phyloP scores from a whole-genome alignment of 805 yeast genomes.

The Kodamaea nitidulidarum region DNA sequence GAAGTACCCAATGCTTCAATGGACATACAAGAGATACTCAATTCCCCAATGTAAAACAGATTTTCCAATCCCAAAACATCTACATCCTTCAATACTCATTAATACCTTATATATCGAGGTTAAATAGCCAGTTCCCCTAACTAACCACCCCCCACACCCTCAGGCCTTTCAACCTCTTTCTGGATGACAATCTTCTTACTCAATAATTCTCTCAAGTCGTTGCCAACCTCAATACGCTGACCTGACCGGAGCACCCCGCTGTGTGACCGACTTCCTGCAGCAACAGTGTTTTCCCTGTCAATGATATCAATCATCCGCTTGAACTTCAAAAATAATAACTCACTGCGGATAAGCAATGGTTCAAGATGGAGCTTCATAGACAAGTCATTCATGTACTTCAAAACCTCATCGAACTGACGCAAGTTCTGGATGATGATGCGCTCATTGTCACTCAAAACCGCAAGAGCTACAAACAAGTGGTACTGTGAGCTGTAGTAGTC shows the following conservation, averaged over 20 bases:
- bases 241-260: slow-evolving; percentile 5
- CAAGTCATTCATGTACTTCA: slow-evolving; percentile 88
- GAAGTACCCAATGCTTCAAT: too few species aligned
- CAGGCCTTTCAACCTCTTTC: slow-evolving; percentile 49
- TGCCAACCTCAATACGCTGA: slow-evolving; percentile 35
- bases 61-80: too few species aligned
- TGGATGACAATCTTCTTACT: slow-evolving; percentile 60
- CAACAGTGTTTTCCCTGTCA: slow-evolving; percentile 47
- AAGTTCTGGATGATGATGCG: slow-evolving; percentile 71
- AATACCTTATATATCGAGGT: not conserved
- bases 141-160: slow-evolving; percentile 45
- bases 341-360: slow-evolving; percentile 79
- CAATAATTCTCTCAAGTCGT: slow-evolving; percentile 56
- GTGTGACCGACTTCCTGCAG: not conserved
- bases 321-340: slow-evolving; percentile 75
- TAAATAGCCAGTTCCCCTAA: not conserved
- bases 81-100: too few species aligned
- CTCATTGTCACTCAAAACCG: slow-evolving; percentile 84
- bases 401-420: slow-evolving; percentile 80
- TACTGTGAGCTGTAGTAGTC: slow-evolving; percentile 83
- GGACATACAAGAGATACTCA: too few species aligned
- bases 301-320: slow-evolving; percentile 74
- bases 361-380: slow-evolving; percentile 71
- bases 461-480: slow-evolving; percentile 81
- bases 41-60: too few species aligned